These are phyloP conservation scores for Ascocoryne sarcoides DNA, from an alignment of 2,329 filamentous ascomycete species.

Conservation along the genomic window DNA sequence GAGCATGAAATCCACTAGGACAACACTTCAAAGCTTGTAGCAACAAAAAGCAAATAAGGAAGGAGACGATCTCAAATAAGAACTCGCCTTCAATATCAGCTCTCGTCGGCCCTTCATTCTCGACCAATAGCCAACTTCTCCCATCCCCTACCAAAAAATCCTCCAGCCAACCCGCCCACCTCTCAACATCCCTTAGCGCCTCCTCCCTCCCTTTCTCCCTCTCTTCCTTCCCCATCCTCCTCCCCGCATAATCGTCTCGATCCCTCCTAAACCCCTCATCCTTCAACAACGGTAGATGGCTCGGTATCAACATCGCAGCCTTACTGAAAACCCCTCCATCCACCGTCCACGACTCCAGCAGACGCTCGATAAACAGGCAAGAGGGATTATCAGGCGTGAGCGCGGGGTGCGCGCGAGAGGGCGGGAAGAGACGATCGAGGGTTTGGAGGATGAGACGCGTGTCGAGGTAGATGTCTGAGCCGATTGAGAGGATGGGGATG, in stretches of 20 bases:
- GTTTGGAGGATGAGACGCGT: slow-evolving; percentile 58
- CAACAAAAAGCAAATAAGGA: no score
- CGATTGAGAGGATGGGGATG: slow-evolving; percentile 59
- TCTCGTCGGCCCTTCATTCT: slow-evolving; percentile 42
- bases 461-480: slow-evolving; percentile 60
- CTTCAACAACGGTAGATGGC: slow-evolving; percentile 42
- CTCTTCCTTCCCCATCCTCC: slow-evolving; percentile 32
- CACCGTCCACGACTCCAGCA: slow-evolving; percentile 47
- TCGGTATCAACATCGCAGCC: slow-evolving; percentile 47
- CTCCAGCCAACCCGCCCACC: slow-evolving; percentile 51
- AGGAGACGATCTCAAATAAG: no score
- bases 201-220: slow-evolving; percentile 41
- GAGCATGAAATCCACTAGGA: no score
- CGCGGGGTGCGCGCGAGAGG: slow-evolving; percentile 30
- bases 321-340: slow-evolving; percentile 49
- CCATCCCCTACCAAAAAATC: slow-evolving; percentile 54
- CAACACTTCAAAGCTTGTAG: no score
- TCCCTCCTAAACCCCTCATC: slow-evolving; percentile 54
- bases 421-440: slow-evolving; percentile 48
- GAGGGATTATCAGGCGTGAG: background rate
- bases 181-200: slow-evolving; percentile 45
- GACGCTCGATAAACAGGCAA: slow-evolving; percentile 34
- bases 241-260: slow-evolving; percentile 37
- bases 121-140: slow-evolving; percentile 56
- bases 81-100: slow-evolving; percentile 61